These are phyloP conservation scores for Acmispon strigosus DNA, from an alignment of 306 rosid genomes.

Conservation along the genomic window DNA sequence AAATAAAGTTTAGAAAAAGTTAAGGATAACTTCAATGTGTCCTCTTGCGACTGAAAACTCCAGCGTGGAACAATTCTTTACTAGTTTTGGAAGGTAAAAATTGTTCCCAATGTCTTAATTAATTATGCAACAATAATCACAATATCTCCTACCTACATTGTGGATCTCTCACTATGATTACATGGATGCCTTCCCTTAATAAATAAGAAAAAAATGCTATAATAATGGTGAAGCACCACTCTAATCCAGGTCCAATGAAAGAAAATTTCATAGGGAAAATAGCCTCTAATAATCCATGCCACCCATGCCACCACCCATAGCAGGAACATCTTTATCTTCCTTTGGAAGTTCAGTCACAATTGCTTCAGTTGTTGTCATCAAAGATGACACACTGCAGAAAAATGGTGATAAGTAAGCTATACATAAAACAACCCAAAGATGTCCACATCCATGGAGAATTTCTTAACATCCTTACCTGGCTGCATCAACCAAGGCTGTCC, in stretches of 20 bases:
- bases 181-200: constrained; percentile 33
- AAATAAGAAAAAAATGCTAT: background rate
- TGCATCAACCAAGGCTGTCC: constrained; percentile 93
- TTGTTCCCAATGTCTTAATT: constrained; percentile 4
- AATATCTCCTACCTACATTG: constrained; percentile 29
- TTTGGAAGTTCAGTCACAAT: constrained; percentile 73
- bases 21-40: background rate
- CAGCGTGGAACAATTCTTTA: background rate
- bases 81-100: background rate
- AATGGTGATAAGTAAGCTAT: background rate
- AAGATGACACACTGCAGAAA: constrained; percentile 75
- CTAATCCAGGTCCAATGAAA: constrained; percentile 2
- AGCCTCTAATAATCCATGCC: constrained; percentile 61
- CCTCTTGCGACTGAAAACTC: background rate
- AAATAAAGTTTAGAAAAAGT: too few relatives aligned
- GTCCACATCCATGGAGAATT: background rate
- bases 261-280: background rate
- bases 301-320: constrained; percentile 60
- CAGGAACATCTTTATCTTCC: constrained; percentile 59
- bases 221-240: background rate
- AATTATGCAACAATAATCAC: constrained; percentile 10
- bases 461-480: constrained; percentile 54
- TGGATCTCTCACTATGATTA: constrained; percentile 38
- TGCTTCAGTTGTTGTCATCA: constrained; percentile 98
- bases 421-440: background rate